Base-by-base conservation (phyloP, 331 rosid genomes). In the Rhamnella rubrinervis region DNA sequence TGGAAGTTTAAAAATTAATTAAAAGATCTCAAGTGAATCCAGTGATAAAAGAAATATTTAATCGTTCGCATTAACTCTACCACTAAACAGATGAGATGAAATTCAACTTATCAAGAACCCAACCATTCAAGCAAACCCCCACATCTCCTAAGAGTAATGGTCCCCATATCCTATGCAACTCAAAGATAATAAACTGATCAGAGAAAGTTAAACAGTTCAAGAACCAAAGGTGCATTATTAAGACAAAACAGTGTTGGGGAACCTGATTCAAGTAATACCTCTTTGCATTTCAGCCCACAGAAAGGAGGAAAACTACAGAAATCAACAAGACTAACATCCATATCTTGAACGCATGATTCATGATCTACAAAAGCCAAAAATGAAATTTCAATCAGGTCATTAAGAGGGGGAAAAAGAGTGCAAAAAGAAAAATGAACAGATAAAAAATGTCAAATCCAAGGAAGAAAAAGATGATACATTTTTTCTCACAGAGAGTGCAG, bases 281-380 rank as follows among this genome's bases (percentile, higher is more conserved):
- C 99, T 95, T 86, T 83, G 89, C 99, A 95, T 51, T 69, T 86
- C 84, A 78, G 80, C 61, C 93, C 97, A 79, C 99, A 95, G 76
- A 91, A 91, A 20, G 71, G 73, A 67, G 21, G 74, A 63, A 63
- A 23, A 23, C 37, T 40, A 85, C 70, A 76, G 67, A 75, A 71
- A 71, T 82, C 50, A 25, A 60, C 71, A 65, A 82, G 78, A 76
- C 68, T 40, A 66, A 73, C 65, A 81, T 72, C 84, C 74, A 63
- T 75, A 60, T 83, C 96, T 71, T 71, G 81, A 60, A 78, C 66
- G 71, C 99, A 95, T 23, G 78, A 59, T 49, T 73, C 71, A 73
- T 95, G 99, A 79, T 82, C 99, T 90, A 77, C 53, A 66, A 71
- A 72, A 79, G 59, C 77, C 71, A 75, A 78, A 72, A 39, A 53